These are phyloP conservation scores for Kappamyces sp. DNA, from an alignment of 192 early-diverging fungal species.

Conservation along the genomic window DNA sequence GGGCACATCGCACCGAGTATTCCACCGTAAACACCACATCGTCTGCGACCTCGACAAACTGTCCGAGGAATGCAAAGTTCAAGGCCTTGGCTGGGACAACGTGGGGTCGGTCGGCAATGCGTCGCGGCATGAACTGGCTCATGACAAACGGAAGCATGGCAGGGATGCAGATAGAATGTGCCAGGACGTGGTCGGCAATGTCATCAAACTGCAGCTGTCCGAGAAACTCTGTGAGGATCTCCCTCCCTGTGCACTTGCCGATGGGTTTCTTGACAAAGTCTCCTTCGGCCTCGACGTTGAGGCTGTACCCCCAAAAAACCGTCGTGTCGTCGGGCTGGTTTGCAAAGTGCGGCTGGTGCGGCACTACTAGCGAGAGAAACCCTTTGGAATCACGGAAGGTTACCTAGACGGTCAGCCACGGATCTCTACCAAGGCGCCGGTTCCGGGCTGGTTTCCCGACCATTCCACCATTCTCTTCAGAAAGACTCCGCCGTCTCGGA, in stretches of 20 bases:
- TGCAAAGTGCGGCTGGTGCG: constrained; percentile 31
- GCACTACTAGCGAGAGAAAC: constrained; percentile 25
- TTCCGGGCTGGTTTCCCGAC: constrained; percentile 24
- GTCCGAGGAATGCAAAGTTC: constrained; percentile 36
- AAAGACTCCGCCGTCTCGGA: constrained; percentile 13
- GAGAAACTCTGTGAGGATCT: constrained; percentile 25
- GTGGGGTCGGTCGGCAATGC: constrained; percentile 22
- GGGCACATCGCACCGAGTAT: constrained; percentile 33
- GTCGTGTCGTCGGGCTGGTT: constrained; percentile 27
- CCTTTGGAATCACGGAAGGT: constrained; percentile 30
- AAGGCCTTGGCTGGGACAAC: constrained; percentile 20
- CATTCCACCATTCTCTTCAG: constrained; percentile 22
- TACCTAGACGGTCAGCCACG: neutral
- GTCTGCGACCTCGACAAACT: constrained; percentile 33
- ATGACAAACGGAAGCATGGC: constrained; percentile 30
- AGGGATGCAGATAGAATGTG: constrained; percentile 13
- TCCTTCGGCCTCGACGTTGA: constrained; percentile 24
- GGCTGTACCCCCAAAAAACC: constrained; percentile 31
- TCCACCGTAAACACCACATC: constrained; percentile 37
- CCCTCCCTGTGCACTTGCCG: constrained; percentile 30
- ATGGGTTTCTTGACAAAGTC: constrained; percentile 35
- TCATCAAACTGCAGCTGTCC: constrained; percentile 20
- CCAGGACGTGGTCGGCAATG: constrained; percentile 13
- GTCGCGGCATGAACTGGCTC: constrained; percentile 27
- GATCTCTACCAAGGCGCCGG: constrained; percentile 20